Base-by-base conservation (phyloP, 352 stramenopile species). In the Blastocystis sp. region DNA sequence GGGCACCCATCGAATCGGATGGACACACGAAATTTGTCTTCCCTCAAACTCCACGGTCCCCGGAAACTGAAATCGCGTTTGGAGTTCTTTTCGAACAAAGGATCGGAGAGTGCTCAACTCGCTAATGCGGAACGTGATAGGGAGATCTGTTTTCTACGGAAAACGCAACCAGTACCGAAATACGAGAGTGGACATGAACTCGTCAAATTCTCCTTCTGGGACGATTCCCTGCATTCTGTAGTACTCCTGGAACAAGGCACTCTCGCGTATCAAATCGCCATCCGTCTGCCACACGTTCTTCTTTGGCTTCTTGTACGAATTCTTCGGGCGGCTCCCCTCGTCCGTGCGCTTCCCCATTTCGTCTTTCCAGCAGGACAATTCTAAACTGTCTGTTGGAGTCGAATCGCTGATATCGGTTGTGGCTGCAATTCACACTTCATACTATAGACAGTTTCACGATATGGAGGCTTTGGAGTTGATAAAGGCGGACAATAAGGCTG, bases 61-160 rank as follows among this genome's bases (percentile, higher is more conserved):
- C 92, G 94, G 69, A 96, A 97, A 62, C 93, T 93, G 61, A 93
- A 93, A 90, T 60, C 95, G 92, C 41, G 94, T 92, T 88, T 96
- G 93, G 50, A 96, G 95, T 91, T 96, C 94, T 90, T 95, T 95
- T 63, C 96, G 92, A 37, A 91, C 95, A 93, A 93, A 93, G 6
- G 95, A 93, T 51, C 92, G 93, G 88, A 96, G 96, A 6, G 92
- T 92, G 78, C 94, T 96, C 65, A 94, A 95, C 88, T 94, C 94
- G 90, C 97, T 96, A 88, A 98, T 97, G 62, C 96, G 94, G 91
- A 98, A 98, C 19, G 94, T 97, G 45, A 94, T 96, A 19, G 95
- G 95, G 90, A 98, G 91, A 62, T 89, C 79, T 90, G 94, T 96
- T 45, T 92, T 88, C 78, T 88, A 76, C 16, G 3, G 37, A 51